A percentile compares a stretch with the other conserved stretches of the same genome.
These are phyloP conservation scores for Trichoderma virens DNA, from an alignment of 495 filamentous ascomycete genomes.

Conservation along the genomic window DNA sequence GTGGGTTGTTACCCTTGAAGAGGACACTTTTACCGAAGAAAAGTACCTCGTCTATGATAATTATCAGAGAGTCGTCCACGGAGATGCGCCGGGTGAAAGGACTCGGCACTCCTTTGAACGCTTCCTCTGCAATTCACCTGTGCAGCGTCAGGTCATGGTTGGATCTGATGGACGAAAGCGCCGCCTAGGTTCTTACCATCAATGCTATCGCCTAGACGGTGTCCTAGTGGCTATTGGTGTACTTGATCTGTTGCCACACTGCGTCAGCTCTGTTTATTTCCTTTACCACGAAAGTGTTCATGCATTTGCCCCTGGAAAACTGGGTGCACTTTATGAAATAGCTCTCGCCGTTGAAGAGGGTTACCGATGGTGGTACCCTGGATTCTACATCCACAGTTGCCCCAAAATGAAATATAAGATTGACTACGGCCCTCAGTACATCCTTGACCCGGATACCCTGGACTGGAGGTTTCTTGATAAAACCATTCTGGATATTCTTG, in stretches of 20 bases:
- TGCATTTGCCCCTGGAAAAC: constrained; percentile 74
- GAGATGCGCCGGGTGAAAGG: constrained; percentile 61
- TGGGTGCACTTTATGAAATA: constrained; percentile 81
- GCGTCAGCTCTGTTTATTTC: constrained; percentile 91
- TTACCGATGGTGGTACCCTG: constrained; percentile 55
- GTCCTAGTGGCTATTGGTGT: constrained; percentile 82
- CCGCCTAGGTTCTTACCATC: constrained; percentile 82
- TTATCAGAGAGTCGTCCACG: constrained; percentile 77
- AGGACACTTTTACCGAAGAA: constrained; percentile 73
- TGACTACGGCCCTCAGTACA: constrained; percentile 71
- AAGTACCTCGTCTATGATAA: constrained; percentile 80
- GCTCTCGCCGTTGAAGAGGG: constrained; percentile 64
- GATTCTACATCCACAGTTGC: constrained; percentile 45
- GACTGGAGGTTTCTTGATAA: constrained; percentile 70
- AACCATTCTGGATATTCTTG: constrained; percentile 55
- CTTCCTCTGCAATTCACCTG: constrained; percentile 78
- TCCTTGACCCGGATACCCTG: constrained; percentile 72
- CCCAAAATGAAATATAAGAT: constrained; percentile 70
- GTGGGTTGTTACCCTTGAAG: constrained; percentile 73
- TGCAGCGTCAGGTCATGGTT: constrained; percentile 44
- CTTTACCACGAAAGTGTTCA: constrained; percentile 83
- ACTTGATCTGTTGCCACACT: constrained; percentile 76
- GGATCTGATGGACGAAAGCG: constrained; percentile 42
- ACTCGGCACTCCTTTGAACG: constrained; percentile 61
- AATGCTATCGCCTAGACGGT: constrained; percentile 89